phyloP scores from a whole-genome alignment of 805 yeast genomes.

The Zygosaccharomyces bisporus region DNA sequence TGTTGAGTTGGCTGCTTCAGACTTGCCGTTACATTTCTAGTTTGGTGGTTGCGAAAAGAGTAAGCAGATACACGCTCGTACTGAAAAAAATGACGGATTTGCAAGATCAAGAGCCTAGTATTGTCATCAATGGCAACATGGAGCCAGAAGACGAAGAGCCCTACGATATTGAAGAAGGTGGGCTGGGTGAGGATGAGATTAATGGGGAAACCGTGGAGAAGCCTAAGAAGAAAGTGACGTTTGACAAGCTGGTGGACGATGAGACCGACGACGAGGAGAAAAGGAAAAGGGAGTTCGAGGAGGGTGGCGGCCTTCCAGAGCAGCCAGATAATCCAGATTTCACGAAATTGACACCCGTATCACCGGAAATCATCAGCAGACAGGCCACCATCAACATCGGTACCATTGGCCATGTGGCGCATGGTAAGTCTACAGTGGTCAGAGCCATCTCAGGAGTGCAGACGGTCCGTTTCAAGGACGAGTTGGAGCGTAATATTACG shows the following conservation, averaged over 20 bases:
- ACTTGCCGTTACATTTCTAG: background rate
- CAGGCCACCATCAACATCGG: constrained; percentile 99
- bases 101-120: constrained; percentile 81
- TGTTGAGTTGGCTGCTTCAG: constrained; percentile 1
- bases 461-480: constrained; percentile 98
- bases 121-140: constrained; percentile 67
- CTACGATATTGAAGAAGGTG: constrained; percentile 38
- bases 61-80: background rate
- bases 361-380: constrained; percentile 94
- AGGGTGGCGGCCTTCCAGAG: constrained; percentile 97
- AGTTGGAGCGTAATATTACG: constrained; percentile 97
- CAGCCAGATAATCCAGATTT: constrained; percentile 92
- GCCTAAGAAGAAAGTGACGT: constrained; percentile 72
- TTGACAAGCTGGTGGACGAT: constrained; percentile 63
- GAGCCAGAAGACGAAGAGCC: constrained; percentile 34
- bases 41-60: constrained; percentile 4
- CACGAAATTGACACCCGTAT: constrained; percentile 71
- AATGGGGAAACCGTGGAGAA: constrained; percentile 37
- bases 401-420: constrained; percentile 94
- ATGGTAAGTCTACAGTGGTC: constrained; percentile 90
- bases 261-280: constrained; percentile 72
- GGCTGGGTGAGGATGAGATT: constrained; percentile 37
- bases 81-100: constrained; percentile 60
- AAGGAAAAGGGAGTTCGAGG: constrained; percentile 83
- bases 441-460: constrained; percentile 98